Conservation (phyloP, 2,329 filamentous ascomycete genomes). For the Teratosphaeria pseudoeucalypti region DNA sequence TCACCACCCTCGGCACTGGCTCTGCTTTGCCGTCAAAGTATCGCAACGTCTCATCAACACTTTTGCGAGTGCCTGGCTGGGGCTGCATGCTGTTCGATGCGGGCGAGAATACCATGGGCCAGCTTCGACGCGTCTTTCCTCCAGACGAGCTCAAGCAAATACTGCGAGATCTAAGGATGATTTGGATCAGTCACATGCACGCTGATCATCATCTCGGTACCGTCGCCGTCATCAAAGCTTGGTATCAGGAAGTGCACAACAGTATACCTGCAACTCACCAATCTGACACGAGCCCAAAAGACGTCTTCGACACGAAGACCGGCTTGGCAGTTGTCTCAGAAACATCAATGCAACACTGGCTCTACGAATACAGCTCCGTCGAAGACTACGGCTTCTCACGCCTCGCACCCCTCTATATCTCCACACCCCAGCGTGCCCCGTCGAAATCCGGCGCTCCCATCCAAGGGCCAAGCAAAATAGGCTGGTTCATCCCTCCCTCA, state of each 20-base stretch:
- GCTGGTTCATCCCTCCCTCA: constrained; percentile 23
- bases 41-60: constrained; percentile 83
- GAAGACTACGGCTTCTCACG: constrained; percentile 65
- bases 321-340: constrained; percentile 59
- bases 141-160: constrained; percentile 56
- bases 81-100: constrained; percentile 89
- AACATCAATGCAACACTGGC: constrained; percentile 59
- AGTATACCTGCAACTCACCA: constrained; percentile 16
- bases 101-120: constrained; percentile 85
- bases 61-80: constrained; percentile 70
- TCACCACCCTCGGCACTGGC: constrained; percentile 82
- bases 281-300: constrained; percentile 7
- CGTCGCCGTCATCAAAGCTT: constrained; percentile 68
- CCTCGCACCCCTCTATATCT: constrained; percentile 41
- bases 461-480: constrained; percentile 14
- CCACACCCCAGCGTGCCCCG: constrained; percentile 11
- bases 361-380: constrained; percentile 68
- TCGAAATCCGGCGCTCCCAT: not conserved
- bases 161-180: constrained; percentile 64
- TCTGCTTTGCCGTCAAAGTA: constrained; percentile 86
- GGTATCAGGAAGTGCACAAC: constrained; percentile 52
- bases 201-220: constrained; percentile 92
- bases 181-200: constrained; percentile 93
- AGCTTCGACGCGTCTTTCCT: constrained; percentile 65
- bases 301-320: constrained; percentile 12